Conservation (phyloP, 345 rosid species). For the Leavenworthia alabamica region DNA sequence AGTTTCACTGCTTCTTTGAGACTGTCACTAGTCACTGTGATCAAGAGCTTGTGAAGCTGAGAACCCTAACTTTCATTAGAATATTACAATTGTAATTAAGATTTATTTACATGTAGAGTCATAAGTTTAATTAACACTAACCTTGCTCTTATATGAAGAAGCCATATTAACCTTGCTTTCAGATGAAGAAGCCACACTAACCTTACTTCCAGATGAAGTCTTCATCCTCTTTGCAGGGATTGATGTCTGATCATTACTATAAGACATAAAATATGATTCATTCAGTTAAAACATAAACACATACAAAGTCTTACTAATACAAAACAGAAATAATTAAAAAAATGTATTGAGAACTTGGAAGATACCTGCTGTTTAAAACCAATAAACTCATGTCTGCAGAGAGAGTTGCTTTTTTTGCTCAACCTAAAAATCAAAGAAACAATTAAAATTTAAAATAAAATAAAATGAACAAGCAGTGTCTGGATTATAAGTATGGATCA, state of each 20-base stretch:
- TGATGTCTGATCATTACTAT: slow-evolving; percentile 53
- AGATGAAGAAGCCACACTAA: slow-evolving; percentile 47
- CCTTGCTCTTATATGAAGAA: slow-evolving; percentile 74
- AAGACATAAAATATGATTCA: slow-evolving; percentile 7
- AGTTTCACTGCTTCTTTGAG: slow-evolving; percentile 83
- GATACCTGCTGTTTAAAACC: slow-evolving; percentile 8
- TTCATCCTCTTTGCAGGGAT: slow-evolving; percentile 57
- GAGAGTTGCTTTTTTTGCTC: neutral
- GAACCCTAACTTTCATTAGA: slow-evolving; percentile 46
- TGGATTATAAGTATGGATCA: neutral
- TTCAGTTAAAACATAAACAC: neutral
- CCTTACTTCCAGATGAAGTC: slow-evolving; percentile 63
- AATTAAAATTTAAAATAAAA: neutral
- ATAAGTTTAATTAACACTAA: slow-evolving; percentile 20
- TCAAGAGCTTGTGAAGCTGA: too few relatives aligned
- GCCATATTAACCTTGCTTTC: slow-evolving; percentile 82
- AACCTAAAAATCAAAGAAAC: neutral
- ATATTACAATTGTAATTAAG: neutral
- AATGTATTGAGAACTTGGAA: neutral
- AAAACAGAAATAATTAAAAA: neutral
- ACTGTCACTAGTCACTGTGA: too few relatives aligned
- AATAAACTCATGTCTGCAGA: neutral
- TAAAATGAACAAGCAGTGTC: neutral
- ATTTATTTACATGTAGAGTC: neutral
- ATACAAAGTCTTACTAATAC: neutral